Percentiles rank a stretch among this genome's conserved stretches.
phyloP scores from a whole-genome alignment of 495 filamentous ascomycete genomes.

The Tuber aestivum region DNA sequence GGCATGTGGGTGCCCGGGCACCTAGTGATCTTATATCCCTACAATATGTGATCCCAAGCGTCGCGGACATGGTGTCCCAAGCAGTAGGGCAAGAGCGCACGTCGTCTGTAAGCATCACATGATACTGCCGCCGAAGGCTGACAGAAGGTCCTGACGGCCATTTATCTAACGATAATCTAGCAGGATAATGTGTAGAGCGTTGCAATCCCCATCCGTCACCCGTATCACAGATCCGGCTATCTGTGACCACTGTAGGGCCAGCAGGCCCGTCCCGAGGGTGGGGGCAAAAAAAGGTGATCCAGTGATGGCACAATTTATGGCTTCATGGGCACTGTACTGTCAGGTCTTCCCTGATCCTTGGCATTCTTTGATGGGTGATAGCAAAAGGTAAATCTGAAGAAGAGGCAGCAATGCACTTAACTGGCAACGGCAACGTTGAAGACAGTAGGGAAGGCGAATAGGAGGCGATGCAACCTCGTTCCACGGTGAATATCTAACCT shows the following conservation, averaged over 20 bases:
- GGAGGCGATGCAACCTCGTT: too few relatives aligned
- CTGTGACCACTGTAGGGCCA: background rate
- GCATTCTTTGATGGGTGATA: too few relatives aligned
- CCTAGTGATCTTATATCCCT: background rate
- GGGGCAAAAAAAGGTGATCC: background rate
- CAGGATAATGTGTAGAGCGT: background rate
- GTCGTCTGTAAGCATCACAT: background rate
- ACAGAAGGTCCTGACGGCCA: background rate
- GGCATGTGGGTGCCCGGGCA: background rate
- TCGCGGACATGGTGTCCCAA: background rate
- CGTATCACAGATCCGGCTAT: background rate
- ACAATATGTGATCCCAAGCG: background rate
- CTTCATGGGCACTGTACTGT: background rate
- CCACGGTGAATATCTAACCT: too few relatives aligned
- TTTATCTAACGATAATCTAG: background rate
- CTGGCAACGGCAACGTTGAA: too few relatives aligned
- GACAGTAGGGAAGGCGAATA: too few relatives aligned
- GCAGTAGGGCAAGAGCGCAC: background rate
- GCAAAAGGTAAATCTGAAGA: too few relatives aligned
- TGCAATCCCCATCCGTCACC: background rate
- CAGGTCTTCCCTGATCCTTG: too few relatives aligned
- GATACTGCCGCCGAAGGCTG: background rate
- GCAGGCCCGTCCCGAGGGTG: background rate
- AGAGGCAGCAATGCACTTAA: too few relatives aligned
- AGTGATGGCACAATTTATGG: background rate